Percentiles rank a stretch among this genome's conserved stretches.
phyloP scores from a whole-genome alignment of 805 yeast species.

The Cyberlindnera bimundalis region DNA sequence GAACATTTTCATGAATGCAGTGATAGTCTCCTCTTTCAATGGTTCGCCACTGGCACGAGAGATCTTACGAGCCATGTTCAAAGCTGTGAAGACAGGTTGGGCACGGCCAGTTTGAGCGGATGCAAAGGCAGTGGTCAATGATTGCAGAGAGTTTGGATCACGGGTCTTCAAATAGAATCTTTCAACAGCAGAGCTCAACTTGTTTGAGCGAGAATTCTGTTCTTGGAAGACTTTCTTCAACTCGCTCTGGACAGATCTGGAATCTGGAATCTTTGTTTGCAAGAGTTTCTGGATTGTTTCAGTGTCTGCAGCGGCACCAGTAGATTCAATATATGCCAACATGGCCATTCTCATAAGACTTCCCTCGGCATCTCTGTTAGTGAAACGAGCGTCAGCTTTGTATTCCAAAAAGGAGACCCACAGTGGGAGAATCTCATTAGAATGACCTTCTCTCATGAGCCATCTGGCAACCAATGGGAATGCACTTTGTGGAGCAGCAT shows the following conservation, averaged over 20 bases:
- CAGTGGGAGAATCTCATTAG: constrained; percentile 16
- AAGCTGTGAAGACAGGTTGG: constrained; percentile 14
- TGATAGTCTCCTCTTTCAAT: constrained; percentile 39
- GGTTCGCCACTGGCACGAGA: constrained; percentile 30
- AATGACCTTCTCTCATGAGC: constrained; percentile 15
- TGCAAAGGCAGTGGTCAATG: constrained; percentile 17
- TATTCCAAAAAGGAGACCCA: constrained; percentile 27
- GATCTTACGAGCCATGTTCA: constrained; percentile 20
- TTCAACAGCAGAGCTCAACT: constrained; percentile 9
- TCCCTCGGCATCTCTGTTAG: constrained; percentile 6
- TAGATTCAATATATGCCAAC: constrained; percentile 20
- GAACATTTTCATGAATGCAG: constrained; percentile 45
- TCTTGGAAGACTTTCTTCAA: constrained; percentile 6
- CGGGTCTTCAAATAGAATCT: constrained; percentile 11
- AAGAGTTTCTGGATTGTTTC: constrained; percentile 16
- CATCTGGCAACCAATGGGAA: constrained; percentile 16
- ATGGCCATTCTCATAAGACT: constrained; percentile 5
- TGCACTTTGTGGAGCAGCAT: constrained; percentile 14
- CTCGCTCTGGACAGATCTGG: not conserved
- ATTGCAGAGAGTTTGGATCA: constrained; percentile 23
- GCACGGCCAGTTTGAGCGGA: constrained; percentile 19
- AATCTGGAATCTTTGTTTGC: constrained; percentile 14
- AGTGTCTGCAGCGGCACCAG: constrained; percentile 6
- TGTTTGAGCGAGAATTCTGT: constrained; percentile 7
- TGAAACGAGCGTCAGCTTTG: constrained; percentile 5